phyloP scores from a whole-genome alignment of 2,329 filamentous ascomycete species.

The Arthrobotrys musiformis region DNA sequence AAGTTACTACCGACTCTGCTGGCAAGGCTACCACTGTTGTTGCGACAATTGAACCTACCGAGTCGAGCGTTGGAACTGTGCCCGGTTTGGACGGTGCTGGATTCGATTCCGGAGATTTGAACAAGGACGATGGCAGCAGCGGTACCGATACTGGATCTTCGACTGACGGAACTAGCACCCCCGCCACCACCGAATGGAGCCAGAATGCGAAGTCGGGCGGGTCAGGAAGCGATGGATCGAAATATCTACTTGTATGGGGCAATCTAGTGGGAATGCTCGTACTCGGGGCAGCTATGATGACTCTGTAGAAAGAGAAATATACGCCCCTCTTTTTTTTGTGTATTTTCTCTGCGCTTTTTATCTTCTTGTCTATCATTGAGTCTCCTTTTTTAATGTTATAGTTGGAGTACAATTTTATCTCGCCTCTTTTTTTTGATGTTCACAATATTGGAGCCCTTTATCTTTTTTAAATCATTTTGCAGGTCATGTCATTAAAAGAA shows the following conservation, averaged over 20 bases:
- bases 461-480: not conserved
- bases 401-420: constrained; percentile 36
- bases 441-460: not conserved
- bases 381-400: constrained; percentile 18
- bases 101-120: constrained; percentile 61
- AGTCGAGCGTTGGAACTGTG: constrained; percentile 65
- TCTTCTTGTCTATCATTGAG: constrained; percentile 26
- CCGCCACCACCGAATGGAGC: constrained; percentile 43
- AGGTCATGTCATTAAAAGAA: constrained; percentile 25
- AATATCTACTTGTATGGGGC: constrained; percentile 19
- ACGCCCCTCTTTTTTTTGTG: not conserved
- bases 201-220: constrained; percentile 15
- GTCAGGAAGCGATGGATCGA: constrained; percentile 11
- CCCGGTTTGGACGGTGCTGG: constrained; percentile 69
- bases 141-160: constrained; percentile 60
- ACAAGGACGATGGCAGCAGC: constrained; percentile 56
- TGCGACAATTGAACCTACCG: constrained; percentile 59
- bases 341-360: constrained; percentile 13
- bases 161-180: constrained; percentile 54
- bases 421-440: not conserved
- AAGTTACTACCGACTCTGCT: constrained; percentile 42
- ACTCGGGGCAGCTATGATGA: constrained; percentile 26
- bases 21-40: constrained; percentile 60
- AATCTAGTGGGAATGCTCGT: constrained; percentile 40
- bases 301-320: constrained; percentile 21